A percentile compares a stretch with the other conserved stretches of the same genome.
Conservation (phyloP, 495 filamentous ascomycete species). For the Pseudoneurospora amorphoporcata region DNA sequence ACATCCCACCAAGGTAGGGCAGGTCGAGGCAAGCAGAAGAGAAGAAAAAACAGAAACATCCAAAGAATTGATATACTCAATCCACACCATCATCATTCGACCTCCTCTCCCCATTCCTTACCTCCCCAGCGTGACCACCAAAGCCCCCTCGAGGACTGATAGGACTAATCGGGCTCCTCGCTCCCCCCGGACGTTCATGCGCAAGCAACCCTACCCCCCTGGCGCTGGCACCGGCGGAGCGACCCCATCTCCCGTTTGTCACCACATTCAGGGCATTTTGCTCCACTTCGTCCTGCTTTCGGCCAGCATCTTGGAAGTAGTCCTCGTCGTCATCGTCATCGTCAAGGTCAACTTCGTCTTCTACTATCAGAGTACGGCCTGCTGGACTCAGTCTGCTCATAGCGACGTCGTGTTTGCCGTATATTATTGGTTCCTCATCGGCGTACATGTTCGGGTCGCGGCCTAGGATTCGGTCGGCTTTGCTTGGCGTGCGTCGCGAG, state of each 20-base stretch:
- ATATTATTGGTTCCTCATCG: conserved; percentile 19
- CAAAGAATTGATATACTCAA: background rate
- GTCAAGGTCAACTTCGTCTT: conserved; percentile 18
- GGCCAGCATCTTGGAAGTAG: background rate
- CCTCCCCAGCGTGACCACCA: background rate
- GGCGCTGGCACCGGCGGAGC: conserved; percentile 22
- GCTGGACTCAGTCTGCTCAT: conserved; percentile 31
- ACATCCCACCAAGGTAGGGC: too few species aligned
- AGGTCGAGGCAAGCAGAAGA: background rate
- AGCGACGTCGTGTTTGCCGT: conserved; percentile 22
- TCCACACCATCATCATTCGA: conserved; percentile 18
- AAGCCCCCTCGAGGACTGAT: background rate
- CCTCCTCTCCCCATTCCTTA: background rate
- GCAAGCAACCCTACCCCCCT: conserved; percentile 26
- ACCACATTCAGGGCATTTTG: conserved; percentile 32
- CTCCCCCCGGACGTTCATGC: conserved; percentile 6
- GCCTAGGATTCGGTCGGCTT: conserved; percentile 41
- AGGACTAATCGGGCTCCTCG: background rate
- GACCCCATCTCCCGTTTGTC: conserved; percentile 27
- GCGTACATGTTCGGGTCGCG: conserved; percentile 38
- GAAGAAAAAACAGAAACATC: background rate
- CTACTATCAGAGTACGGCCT: conserved; percentile 25
- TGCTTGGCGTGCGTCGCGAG: conserved; percentile 26
- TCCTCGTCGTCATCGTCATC: conserved; percentile 10
- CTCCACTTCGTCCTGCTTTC: conserved; percentile 23